Base-by-base conservation (phyloP, 2,329 filamentous ascomycete species). In the Neonectria sp. region DNA sequence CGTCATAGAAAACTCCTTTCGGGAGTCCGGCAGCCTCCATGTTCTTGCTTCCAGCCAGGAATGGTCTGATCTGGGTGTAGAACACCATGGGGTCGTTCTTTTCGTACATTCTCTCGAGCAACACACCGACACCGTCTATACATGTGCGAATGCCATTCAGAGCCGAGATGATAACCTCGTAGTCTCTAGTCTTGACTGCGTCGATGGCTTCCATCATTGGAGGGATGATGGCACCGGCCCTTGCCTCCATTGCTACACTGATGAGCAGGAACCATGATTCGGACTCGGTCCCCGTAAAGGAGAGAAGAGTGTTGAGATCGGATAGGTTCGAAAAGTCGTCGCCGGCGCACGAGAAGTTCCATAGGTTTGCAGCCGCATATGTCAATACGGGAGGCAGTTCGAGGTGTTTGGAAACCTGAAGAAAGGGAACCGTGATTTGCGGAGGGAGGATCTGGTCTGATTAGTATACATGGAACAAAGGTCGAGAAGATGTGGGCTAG, bases 211-310 rank as follows among this genome's bases (percentile, higher is more conserved):
- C 82, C 27, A 97, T 84, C 91, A 97, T 95, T 62, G 91, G 80
- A 0, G 93, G 92, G 65, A 98, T 91, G 37, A 94, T 89, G 0
- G 87, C 85, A 0, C 91, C 95, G 0, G 92, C 94, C 53, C 91
- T 88, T 37, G 94, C 92, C 82, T 98, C 95, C 78, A 98, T 97
- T 21, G 95, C 95, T 1, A 96, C 92, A 1, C 94, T 97, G 68
- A 98, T 88, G 43, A 96, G 86, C 73, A 95, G 95, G 82, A 98
- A 98, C 95, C 95, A 98, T 74, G 95, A 94, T 81, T 98, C 95
- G 72, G 97, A 95, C 57, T 92, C 82, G 8, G 94, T 96, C 29
- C 94, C 95, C 5, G 95, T 98, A 76, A 97, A 96, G 13, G 95
- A 97, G 76, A 92, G 88, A 11, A 95, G 86, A 0, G 91, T 92